A percentile compares a stretch with the other conserved stretches of the same genome.
These are phyloP conservation scores for Suhomyces sp. DNA, from an alignment of 805 yeast genomes.

Conservation along the genomic window DNA sequence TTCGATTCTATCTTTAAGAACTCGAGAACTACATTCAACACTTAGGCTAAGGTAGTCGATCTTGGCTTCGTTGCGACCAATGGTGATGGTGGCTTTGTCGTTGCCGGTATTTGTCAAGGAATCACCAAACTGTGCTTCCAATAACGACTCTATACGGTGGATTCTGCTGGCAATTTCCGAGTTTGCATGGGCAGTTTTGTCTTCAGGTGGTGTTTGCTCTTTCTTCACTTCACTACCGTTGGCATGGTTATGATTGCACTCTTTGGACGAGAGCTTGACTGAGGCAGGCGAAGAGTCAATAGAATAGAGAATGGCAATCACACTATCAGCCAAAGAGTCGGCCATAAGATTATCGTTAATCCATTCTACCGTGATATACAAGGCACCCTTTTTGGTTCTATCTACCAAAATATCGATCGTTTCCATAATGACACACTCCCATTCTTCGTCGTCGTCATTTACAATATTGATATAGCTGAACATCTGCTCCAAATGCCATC, in stretches of 20 bases:
- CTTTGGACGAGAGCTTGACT: slow-evolving; percentile 73
- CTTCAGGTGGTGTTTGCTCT: slow-evolving; percentile 7
- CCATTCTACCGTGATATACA: slow-evolving; percentile 78
- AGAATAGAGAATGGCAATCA: slow-evolving; percentile 83
- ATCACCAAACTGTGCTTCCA: slow-evolving; percentile 87
- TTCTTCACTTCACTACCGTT: slow-evolving; percentile 5
- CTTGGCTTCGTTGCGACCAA: slow-evolving; percentile 73
- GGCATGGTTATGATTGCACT: slow-evolving; percentile 44
- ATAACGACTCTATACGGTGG: slow-evolving; percentile 54
- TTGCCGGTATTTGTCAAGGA: slow-evolving; percentile 43
- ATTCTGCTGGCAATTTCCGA: slow-evolving; percentile 31
- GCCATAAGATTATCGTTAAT: slow-evolving; percentile 74
- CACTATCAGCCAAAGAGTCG: slow-evolving; percentile 92
- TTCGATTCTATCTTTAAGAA: slow-evolving; percentile 76
- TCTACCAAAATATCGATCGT: slow-evolving; percentile 43
- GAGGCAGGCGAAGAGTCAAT: slow-evolving; percentile 96
- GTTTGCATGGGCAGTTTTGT: slow-evolving; percentile 23
- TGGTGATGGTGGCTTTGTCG: slow-evolving; percentile 56
- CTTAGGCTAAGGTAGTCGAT: slow-evolving; percentile 62
- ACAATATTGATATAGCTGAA: slow-evolving; percentile 76
- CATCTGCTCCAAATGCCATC: slow-evolving; percentile 94
- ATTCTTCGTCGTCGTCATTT: slow-evolving; percentile 48
- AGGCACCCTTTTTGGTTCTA: slow-evolving; percentile 33
- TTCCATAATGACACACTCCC: slow-evolving; percentile 47
- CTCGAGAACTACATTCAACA: slow-evolving; percentile 70